Conservation (phyloP, 352 stramenopile species). For the Pythium grandisporangium region DNA sequence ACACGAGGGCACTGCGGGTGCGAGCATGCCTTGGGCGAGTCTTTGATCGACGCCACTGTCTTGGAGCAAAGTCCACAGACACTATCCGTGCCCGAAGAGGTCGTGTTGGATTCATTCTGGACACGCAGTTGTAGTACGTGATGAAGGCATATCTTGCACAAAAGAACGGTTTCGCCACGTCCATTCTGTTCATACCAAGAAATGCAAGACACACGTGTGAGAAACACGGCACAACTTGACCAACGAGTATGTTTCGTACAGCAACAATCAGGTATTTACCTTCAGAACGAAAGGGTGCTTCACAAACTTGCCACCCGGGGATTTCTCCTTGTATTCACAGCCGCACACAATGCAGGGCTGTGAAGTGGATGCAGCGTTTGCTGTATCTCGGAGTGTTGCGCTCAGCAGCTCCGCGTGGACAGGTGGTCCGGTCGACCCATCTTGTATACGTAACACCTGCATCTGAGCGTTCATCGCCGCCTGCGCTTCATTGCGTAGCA, state of each 20-base stretch:
- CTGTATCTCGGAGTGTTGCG: too few species aligned
- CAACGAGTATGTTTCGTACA: neutral
- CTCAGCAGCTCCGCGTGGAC: too few species aligned
- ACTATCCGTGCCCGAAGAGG: slow-evolving; percentile 6
- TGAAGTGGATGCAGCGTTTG: too few species aligned
- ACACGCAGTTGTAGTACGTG: slow-evolving; percentile 31
- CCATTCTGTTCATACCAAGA: slow-evolving; percentile 25
- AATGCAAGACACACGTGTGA: too few species aligned
- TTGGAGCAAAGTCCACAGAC: slow-evolving; percentile 44
- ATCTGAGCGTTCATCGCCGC: too few species aligned
- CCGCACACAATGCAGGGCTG: slow-evolving; percentile 37
- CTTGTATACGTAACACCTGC: too few species aligned
- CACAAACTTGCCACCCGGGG: slow-evolving; percentile 18
- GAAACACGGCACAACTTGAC: neutral
- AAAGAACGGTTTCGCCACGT: slow-evolving; percentile 27
- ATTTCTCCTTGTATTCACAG: slow-evolving; percentile 10
- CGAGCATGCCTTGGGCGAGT: slow-evolving; percentile 28
- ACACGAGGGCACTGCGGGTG: slow-evolving; percentile 35
- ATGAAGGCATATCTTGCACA: slow-evolving; percentile 66
- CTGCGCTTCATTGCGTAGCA: too few species aligned
- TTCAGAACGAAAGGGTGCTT: slow-evolving; percentile 72
- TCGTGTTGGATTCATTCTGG: slow-evolving; percentile 1
- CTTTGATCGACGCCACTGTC: slow-evolving; percentile 10
- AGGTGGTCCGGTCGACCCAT: too few species aligned
- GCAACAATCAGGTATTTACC: slow-evolving; percentile 24